A percentile compares a stretch with the other conserved stretches of the same genome.
Evolutionary conservation across 257 asterid genomes (phyloP).

Genomic region (Oldenlandia corymbosa): DNA sequence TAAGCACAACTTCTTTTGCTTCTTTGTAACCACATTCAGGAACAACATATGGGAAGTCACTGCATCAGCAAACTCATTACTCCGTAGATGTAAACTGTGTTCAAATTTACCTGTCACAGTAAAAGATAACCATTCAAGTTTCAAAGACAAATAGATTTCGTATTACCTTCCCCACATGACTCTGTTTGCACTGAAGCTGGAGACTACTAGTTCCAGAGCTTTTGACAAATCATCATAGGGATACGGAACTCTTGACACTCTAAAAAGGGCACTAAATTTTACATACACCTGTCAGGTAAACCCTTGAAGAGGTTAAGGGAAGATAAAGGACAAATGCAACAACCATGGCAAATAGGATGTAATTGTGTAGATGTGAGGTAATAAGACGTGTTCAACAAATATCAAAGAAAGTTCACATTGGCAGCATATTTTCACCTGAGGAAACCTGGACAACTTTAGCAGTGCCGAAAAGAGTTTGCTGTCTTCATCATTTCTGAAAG

Average conservation of each 20-base stretch:
- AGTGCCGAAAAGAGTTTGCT: constrained; percentile 40
- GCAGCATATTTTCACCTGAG: constrained; percentile 35
- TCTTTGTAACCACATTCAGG: constrained; percentile 74
- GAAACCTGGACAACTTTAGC: constrained; percentile 65
- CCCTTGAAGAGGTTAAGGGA: neutral
- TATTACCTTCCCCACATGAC: constrained; percentile 94
- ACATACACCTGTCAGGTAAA: constrained; percentile 48
- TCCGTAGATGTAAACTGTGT: too few relatives aligned
- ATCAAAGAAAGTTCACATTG: neutral
- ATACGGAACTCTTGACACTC: constrained; percentile 59
- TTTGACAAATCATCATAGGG: constrained; percentile 57
- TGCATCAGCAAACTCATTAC: constrained; percentile 25
- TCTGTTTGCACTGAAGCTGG: constrained; percentile 68
- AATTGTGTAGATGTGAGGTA: too few relatives aligned
- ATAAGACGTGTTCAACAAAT: too few relatives aligned
- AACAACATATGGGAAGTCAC: constrained; percentile 72
- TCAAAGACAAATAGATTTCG: too few relatives aligned
- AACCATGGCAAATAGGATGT: too few relatives aligned
- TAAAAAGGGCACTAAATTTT: constrained; percentile 69
- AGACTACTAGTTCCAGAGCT: constrained; percentile 41
- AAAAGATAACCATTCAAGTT: too few relatives aligned
- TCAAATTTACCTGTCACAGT: too few relatives aligned
- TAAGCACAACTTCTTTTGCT: constrained; percentile 54
- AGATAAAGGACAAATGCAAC: too few relatives aligned
- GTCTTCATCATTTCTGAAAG: constrained; percentile 51